Evolutionary conservation across 2,329 filamentous ascomycete genomes (phyloP).

Genomic region (Penicillium capsulatum): DNA sequence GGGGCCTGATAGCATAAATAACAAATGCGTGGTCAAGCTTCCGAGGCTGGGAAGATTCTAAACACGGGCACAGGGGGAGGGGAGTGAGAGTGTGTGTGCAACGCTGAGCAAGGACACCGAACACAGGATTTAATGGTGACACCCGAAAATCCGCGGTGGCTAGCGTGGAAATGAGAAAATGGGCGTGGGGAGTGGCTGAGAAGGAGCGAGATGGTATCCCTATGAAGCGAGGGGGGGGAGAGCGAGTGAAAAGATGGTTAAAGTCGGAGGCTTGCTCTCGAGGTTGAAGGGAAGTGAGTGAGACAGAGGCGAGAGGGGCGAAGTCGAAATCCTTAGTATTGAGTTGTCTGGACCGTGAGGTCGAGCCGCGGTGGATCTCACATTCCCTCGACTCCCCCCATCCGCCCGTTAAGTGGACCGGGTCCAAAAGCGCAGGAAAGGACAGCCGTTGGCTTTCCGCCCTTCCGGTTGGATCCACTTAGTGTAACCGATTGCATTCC

Average conservation of each 20-base stretch:
- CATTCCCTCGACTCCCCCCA: constrained; percentile 1
- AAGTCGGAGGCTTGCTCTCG: constrained; percentile 11
- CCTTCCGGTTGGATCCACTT: constrained; percentile 13
- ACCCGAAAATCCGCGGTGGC: background rate
- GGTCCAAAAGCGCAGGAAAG: constrained; percentile 4
- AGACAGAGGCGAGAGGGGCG: constrained; percentile 3
- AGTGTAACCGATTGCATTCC: background rate
- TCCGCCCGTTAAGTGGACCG: constrained; percentile 8
- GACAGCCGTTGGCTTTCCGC: constrained; percentile 21
- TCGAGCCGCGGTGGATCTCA: background rate
- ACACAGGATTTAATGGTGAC: constrained; percentile 4
- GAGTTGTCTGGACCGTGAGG: background rate
- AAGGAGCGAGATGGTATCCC: background rate
- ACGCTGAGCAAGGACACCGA: constrained; percentile 3
- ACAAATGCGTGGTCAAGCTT: constrained; percentile 8
- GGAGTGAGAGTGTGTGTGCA: constrained; percentile 6
- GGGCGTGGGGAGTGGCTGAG: background rate
- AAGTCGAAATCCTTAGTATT: background rate
- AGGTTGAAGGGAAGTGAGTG: background rate
- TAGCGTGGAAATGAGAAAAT: background rate
- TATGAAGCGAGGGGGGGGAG: background rate
- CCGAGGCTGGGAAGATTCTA: constrained; percentile 14
- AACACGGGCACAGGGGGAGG: constrained; percentile 10
- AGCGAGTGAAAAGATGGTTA: background rate
- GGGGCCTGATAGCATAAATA: constrained; percentile 9